Evolutionary conservation across 2,329 filamentous ascomycete genomes (phyloP).

Genomic region (Fusarium guadeloupense): DNA sequence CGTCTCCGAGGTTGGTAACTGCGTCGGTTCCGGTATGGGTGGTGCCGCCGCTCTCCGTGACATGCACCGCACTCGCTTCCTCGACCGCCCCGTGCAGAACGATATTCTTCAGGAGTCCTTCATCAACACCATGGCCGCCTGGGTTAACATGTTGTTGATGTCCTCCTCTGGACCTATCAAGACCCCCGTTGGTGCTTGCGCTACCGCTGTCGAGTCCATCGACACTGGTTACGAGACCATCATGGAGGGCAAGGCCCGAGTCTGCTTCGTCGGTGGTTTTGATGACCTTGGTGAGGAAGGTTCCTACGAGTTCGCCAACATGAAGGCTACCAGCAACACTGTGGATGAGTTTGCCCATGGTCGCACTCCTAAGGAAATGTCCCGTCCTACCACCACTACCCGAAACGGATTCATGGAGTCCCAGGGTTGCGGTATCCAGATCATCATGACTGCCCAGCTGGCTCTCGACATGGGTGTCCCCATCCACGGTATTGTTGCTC

Average conservation of each 20-base stretch:
- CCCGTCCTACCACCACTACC: conserved; percentile 94
- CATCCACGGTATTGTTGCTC: conserved; percentile 92
- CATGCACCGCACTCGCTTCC: conserved; percentile 98
- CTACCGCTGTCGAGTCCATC: conserved; percentile 95
- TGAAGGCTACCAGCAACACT: conserved; percentile 99
- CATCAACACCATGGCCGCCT: conserved; percentile 99
- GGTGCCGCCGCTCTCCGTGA: conserved; percentile 90
- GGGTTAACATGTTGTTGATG: conserved; percentile 98
- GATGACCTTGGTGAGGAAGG: conserved; percentile 99
- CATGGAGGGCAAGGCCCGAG: conserved; percentile 94
- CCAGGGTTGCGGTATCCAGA: conserved; percentile 96
- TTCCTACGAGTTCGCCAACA: conserved; percentile 99
- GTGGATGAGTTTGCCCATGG: conserved; percentile 96
- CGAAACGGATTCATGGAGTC: conserved; percentile 99
- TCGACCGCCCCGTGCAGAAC: conserved; percentile 97
- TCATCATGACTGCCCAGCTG: conserved; percentile 97
- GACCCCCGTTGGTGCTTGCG: conserved; percentile 96
- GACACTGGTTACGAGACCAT: conserved; percentile 99
- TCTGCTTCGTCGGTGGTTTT: conserved; percentile 98
- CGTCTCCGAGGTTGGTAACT: conserved; percentile 97
- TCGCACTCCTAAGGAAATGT: conserved; percentile 97
- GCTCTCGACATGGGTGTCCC: conserved; percentile 98
- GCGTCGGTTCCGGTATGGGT: conserved; percentile 97
- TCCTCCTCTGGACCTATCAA: conserved; percentile 99
- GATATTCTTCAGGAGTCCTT: conserved; percentile 99